Conservation (phyloP, 306 rosid genomes). For the Luffa acutangula region DNA sequence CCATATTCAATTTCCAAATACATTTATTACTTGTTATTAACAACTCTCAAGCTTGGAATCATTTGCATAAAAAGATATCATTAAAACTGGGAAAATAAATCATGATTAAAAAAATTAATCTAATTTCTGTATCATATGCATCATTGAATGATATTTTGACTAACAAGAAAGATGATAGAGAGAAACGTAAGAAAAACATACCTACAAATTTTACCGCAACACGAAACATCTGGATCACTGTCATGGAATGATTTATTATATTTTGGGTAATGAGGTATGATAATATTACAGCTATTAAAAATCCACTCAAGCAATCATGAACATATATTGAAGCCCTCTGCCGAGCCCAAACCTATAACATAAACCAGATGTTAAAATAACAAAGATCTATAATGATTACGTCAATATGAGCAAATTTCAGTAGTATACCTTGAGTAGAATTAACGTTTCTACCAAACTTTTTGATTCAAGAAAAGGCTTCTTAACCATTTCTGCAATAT, state of each 20-base stretch:
- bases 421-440: constrained; percentile 60
- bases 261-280: constrained; percentile 52
- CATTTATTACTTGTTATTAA: background rate
- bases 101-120: background rate
- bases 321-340: constrained; percentile 50
- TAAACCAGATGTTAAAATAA: constrained; percentile 3
- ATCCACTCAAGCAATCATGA: constrained; percentile 81
- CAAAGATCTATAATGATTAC: background rate
- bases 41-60: background rate
- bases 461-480: constrained; percentile 48
- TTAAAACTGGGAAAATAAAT: background rate
- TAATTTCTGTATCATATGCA: background rate
- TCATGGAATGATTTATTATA: constrained; percentile 52
- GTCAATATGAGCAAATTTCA: background rate
- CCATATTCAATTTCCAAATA: background rate
- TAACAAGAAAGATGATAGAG: background rate
- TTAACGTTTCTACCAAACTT: constrained; percentile 59
- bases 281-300: constrained; percentile 53
- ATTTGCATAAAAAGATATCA: background rate
- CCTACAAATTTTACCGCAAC: constrained; percentile 60
- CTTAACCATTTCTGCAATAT: constrained; percentile 29
- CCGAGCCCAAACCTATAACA: constrained; percentile 75
- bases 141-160: background rate
- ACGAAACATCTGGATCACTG: constrained; percentile 55
- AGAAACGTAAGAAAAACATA: constrained; percentile 16